Base-by-base conservation (phyloP, 345 rosid genomes). In the Eutrema yunnanense region DNA sequence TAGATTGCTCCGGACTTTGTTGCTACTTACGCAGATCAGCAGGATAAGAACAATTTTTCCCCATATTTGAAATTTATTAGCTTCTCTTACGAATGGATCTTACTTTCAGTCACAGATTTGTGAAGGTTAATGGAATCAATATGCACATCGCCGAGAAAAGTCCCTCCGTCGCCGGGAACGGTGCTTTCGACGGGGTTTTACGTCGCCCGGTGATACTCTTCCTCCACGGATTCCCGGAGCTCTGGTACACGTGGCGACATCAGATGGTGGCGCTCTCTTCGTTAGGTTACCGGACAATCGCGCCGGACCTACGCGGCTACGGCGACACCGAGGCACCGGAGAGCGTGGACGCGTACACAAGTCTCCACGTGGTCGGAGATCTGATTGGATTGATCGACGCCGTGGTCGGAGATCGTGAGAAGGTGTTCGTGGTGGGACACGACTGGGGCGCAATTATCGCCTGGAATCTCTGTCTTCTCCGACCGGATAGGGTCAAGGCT, bases 141-240 rank as follows among this genome's bases (percentile, higher is more conserved):
- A 81, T 94, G 81, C 95, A 91, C 83, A 55, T 86, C 3, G 98
- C 93, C 6, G 89, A 83, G 78, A 86, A 84, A 55, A 84, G 79
- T 12, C 80, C 76, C 0, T 34, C 68, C 64, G 16, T 12, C 37
- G 2, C 13, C 37, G 52, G 5, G 0, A 41, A 40, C 61, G 61
- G 54, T 4, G 43, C 57, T 40, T 51, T 51, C 1, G 44, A 47
- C 43, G 69, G 74, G 16, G 44, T 3, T 40, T 33, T 40, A 12
- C 44, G 6, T 13, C 67, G 30, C 49, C 78, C 78, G 53, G 67
- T 69, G 34, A 78, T 73, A 57, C 75, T 78, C 6, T 78, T 73
- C 75, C 75, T 78, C 57, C 81, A 79, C 27, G 81, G 81, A 34
- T 78, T 78, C 1, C 81, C 81, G 5, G 81, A 78, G 32, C 78